A percentile compares a stretch with the other conserved stretches of the same genome.
Evolutionary conservation across 1,284 basidiomycete species (phyloP).

Genomic region (Rhodotorula sp.): DNA sequence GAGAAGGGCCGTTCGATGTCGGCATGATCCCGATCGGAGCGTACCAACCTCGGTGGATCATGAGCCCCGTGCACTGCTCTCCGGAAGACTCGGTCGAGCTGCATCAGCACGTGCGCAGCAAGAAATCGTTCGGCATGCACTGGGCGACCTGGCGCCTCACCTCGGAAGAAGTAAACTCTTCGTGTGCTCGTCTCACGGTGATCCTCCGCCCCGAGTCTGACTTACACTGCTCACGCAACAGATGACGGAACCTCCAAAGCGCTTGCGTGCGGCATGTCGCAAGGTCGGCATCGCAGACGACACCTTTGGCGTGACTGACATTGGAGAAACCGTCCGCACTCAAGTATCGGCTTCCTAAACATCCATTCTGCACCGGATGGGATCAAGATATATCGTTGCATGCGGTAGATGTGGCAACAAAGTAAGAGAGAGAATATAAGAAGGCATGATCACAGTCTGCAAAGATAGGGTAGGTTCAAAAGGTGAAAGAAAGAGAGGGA

Average conservation of each 20-base stretch:
- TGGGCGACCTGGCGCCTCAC: conserved; percentile 54
- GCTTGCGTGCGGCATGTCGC: conserved; percentile 57
- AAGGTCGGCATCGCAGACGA: conserved; percentile 56
- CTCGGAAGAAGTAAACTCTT: background rate
- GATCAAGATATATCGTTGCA: background rate
- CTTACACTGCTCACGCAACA: background rate
- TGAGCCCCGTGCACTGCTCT: conserved; percentile 49
- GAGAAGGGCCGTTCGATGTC: conserved; percentile 59
- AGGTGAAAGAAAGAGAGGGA: background rate
- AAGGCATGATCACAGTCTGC: background rate
- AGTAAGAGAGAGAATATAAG: background rate
- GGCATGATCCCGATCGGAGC: conserved; percentile 55
- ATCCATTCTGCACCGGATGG: background rate
- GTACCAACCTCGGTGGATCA: conserved; percentile 62
- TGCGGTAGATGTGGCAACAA: background rate
- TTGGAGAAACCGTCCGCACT: conserved; percentile 57
- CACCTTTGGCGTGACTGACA: conserved; percentile 58
- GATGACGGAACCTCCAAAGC: conserved; percentile 57
- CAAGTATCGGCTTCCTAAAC: conserved; percentile 1
- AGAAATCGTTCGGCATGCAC: conserved; percentile 55
- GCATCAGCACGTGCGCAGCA: conserved; percentile 59
- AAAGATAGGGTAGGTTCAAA: background rate
- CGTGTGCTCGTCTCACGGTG: background rate
- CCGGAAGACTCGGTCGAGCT: conserved; percentile 56
- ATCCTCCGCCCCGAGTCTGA: background rate